These are phyloP conservation scores for Elaphomyces granulatus DNA, from an alignment of 495 filamentous ascomycete genomes.

Conservation along the genomic window DNA sequence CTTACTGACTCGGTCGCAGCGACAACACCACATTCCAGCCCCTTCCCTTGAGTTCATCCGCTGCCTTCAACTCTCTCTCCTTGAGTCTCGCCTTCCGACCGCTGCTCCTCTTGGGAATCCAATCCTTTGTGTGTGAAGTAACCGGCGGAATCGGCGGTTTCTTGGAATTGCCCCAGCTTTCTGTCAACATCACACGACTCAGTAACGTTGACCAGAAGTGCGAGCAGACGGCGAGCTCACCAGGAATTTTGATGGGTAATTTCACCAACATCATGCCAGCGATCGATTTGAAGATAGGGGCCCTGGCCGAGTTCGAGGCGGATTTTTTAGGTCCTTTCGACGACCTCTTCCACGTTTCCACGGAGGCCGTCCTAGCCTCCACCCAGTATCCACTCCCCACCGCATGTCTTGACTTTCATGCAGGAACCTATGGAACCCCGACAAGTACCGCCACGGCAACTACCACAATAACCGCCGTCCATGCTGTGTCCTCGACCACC, in stretches of 20 bases:
- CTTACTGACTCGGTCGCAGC: conserved; percentile 6
- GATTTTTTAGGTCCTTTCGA: neutral
- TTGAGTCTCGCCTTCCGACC: conserved; percentile 11
- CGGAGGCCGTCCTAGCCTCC: conserved; percentile 1
- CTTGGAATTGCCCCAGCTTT: conserved; percentile 13
- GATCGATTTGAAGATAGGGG: conserved; percentile 11
- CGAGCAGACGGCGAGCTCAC: conserved; percentile 5
- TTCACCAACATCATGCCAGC: conserved; percentile 10
- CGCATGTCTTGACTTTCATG: conserved; percentile 12
- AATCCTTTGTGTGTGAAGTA: conserved; percentile 6
- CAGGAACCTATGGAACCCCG: no score
- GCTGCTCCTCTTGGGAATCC: conserved; percentile 16
- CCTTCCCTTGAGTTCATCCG: conserved; percentile 13
- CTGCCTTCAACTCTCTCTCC: conserved; percentile 10
- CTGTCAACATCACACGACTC: conserved; percentile 8
- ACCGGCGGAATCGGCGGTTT: conserved; percentile 13
- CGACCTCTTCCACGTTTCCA: no score
- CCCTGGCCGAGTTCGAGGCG: conserved; percentile 9
- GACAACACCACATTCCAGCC: conserved; percentile 11
- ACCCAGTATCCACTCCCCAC: conserved; percentile 10
- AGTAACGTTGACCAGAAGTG: conserved; percentile 10
- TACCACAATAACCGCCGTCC: no score
- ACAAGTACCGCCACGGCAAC: no score
- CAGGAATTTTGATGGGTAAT: conserved; percentile 4
- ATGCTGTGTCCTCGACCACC: no score